phyloP scores from a whole-genome alignment of 2,329 filamentous ascomycete genomes.

The Penicillium olsonii region DNA sequence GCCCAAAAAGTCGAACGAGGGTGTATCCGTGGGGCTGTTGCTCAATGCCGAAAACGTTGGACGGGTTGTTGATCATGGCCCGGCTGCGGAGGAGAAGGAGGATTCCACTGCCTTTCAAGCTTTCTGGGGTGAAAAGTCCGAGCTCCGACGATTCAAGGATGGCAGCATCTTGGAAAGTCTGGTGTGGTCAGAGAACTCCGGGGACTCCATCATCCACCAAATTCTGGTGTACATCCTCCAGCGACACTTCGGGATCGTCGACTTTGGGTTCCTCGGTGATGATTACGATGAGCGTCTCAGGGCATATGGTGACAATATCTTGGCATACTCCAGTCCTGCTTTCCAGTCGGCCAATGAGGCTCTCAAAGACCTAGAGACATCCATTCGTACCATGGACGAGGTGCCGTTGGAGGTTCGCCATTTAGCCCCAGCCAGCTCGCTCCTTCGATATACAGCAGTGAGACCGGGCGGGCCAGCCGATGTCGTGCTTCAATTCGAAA shows the following conservation, averaged over 20 bases:
- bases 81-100: constrained; percentile 79
- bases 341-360: constrained; percentile 71
- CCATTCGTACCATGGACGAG: constrained; percentile 76
- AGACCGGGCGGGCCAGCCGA: constrained; percentile 61
- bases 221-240: constrained; percentile 72
- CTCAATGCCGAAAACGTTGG: constrained; percentile 72
- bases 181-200: constrained; percentile 71
- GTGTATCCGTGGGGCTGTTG: constrained; percentile 66
- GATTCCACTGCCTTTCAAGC: constrained; percentile 78
- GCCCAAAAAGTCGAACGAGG: constrained; percentile 23
- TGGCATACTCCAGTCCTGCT: constrained; percentile 46
- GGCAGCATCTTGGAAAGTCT: constrained; percentile 91
- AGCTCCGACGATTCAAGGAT: constrained; percentile 91
- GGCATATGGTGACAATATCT: constrained; percentile 35
- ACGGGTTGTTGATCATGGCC: constrained; percentile 83
- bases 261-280: constrained; percentile 55
- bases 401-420: constrained; percentile 85
- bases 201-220: constrained; percentile 70
- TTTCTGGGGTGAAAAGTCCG: constrained; percentile 94
- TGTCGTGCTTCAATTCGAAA: constrained; percentile 86
- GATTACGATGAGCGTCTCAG: constrained; percentile 48
- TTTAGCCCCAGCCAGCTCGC: constrained; percentile 69
- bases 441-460: constrained; percentile 69
- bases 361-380: constrained; percentile 72
- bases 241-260: constrained; percentile 66